Conservation (phyloP, 768 basidiomycete genomes). For the Trametes elegans region DNA sequence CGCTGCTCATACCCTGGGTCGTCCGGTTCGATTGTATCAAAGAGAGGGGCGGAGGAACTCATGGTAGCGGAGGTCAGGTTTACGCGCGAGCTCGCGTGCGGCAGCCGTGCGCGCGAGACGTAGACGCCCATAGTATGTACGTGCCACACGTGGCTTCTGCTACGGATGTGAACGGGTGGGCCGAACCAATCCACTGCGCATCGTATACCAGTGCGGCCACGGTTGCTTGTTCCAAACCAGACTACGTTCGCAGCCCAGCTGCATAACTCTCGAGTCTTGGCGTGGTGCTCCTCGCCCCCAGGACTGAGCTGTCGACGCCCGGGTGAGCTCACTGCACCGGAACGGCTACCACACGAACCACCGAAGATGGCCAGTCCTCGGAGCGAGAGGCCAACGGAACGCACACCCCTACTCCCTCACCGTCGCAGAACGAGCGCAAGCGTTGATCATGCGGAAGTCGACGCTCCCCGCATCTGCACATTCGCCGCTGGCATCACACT, state of each 20-base stretch:
- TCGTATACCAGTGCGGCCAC: too few relatives aligned
- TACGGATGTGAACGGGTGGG: neutral
- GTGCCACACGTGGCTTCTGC: constrained; percentile 4
- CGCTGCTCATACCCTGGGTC: constrained; percentile 41
- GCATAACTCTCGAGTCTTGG: too few relatives aligned
- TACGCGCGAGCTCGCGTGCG: neutral
- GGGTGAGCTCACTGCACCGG: neutral
- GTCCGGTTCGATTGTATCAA: constrained; percentile 85
- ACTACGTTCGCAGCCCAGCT: too few relatives aligned
- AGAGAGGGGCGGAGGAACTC: constrained; percentile 62
- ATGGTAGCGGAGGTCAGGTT: constrained; percentile 33
- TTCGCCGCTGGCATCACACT: constrained; percentile 15
- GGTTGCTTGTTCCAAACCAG: too few relatives aligned
- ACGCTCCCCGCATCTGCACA: constrained; percentile 14
- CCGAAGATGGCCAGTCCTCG: too few relatives aligned
- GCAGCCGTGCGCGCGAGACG: neutral
- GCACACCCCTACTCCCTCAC: constrained; percentile 18
- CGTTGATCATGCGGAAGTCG: neutral
- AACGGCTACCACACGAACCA: too few relatives aligned
- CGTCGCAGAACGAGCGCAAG: neutral
- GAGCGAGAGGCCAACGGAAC: constrained; percentile 16
- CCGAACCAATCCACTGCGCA: neutral
- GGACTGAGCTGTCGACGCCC: too few relatives aligned
- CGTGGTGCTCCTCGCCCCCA: too few relatives aligned
- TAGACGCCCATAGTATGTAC: constrained; percentile 4